These are phyloP conservation scores for Gracilaria gracilis DNA, from an alignment of 23 red algal species.

Conservation along the genomic window DNA sequence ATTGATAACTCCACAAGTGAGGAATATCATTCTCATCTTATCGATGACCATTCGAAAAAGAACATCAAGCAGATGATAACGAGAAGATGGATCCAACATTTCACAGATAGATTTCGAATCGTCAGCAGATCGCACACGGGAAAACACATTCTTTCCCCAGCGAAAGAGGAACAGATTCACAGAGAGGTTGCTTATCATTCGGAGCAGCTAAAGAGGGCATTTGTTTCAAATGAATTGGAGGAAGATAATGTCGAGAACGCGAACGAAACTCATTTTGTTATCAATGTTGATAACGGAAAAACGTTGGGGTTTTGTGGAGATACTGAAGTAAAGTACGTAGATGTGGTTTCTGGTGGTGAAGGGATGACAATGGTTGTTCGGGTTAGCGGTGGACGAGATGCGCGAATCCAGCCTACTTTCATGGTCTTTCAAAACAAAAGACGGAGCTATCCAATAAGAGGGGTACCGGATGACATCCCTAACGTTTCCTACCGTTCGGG, in stretches of 20 bases:
- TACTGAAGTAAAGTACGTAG: too few species aligned
- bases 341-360: too few species aligned
- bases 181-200: background rate
- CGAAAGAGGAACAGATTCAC: background rate
- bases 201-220: background rate
- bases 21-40: too few species aligned
- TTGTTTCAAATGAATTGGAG: background rate
- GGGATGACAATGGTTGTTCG: background rate
- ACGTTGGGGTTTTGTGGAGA: too few species aligned
- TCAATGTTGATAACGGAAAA: too few species aligned
- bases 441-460: background rate
- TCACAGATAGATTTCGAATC: too few species aligned
- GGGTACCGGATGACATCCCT: background rate
- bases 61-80: too few species aligned
- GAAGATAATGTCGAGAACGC: slow-evolving; percentile 4
- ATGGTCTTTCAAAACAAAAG: background rate
- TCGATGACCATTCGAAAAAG: too few species aligned
- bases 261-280: background rate
- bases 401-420: too few species aligned
- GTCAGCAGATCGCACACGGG: background rate
- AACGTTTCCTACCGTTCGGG: background rate
- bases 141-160: background rate
- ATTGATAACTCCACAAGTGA: too few species aligned
- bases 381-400: background rate
- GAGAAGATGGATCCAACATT: too few species aligned